phyloP scores from a whole-genome alignment of 371 early-diverging fungal genomes.

The Parasitella parasitica region DNA sequence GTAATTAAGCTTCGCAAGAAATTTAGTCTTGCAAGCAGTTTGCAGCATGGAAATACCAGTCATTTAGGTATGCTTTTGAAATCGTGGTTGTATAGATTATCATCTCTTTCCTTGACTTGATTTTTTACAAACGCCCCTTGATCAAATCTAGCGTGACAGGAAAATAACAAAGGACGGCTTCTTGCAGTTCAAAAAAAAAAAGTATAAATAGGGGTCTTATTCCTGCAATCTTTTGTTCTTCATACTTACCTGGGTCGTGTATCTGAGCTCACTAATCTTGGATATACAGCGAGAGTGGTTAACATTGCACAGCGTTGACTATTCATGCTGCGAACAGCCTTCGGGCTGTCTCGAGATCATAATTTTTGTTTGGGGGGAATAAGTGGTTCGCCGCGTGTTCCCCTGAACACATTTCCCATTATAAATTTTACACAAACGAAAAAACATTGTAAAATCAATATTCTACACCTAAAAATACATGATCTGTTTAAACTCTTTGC shows the following conservation, averaged over 20 bases:
- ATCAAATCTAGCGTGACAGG: background rate
- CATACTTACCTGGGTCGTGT: slow-evolving; percentile 52
- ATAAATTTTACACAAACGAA: background rate
- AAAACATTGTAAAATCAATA: too few species aligned
- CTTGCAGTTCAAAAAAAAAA: slow-evolving; percentile 9
- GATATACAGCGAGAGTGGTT: slow-evolving; percentile 27
- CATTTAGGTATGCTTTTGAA: too few species aligned
- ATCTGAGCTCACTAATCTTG: slow-evolving; percentile 33
- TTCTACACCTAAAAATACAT: too few species aligned
- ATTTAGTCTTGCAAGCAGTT: too few species aligned
- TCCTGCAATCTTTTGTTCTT: slow-evolving; percentile 10
- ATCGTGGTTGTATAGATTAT: too few species aligned
- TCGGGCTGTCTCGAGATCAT: slow-evolving; percentile 42
- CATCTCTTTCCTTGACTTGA: too few species aligned
- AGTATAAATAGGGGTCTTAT: slow-evolving; percentile 19
- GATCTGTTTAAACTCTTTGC: too few species aligned
- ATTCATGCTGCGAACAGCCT: slow-evolving; percentile 39
- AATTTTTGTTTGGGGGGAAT: slow-evolving; percentile 45
- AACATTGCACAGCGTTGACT: slow-evolving; percentile 46
- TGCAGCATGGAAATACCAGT: too few species aligned
- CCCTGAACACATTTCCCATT: slow-evolving; percentile 9
- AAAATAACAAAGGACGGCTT: background rate
- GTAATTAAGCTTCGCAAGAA: too few species aligned
- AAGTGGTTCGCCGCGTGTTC: slow-evolving; percentile 36
- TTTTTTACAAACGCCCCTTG: too few species aligned